Evolutionary conservation across 1,284 basidiomycete genomes (phyloP), one percentile per base, ranked within the genome.

Genomic region (Cerioporus squamosus): DNA sequence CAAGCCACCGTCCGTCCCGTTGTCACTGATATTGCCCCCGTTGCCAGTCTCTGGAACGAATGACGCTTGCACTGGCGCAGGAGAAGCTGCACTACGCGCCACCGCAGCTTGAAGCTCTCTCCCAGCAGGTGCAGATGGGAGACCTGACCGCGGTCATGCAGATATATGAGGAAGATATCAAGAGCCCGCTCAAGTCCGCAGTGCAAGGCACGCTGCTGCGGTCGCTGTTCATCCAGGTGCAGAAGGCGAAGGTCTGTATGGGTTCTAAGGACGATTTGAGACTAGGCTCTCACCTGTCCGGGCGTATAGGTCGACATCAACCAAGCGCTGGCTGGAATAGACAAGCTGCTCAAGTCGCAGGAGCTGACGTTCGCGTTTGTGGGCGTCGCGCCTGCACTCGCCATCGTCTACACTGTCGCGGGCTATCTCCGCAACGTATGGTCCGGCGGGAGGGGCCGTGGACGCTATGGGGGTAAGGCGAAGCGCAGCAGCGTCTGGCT

Each of bases 331-430:
- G 77, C 86, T 53, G 88, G 93, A 51, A 91, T 98, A 64, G 97
- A 99, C 75, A 94, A 91, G 70, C 81, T 99, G 51, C 86, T 99
- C 62, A 93, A 91, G 67, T 95, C 93, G 2, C 97, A 99, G 75
- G 94, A 98, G 73, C 81, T 99, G 31, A 97, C 97, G 1, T 98
- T 99, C 68, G 97, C 93, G 1, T 98, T 98, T 64, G 95, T 98
- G 57, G 97, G 97, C 64, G 91, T 99, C 14, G 96, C 97, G 0
- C 96, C 96, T 1, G 90, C 93, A 0, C 77, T 98, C 18, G 86
- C 89, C 2, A 80, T 98, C 44, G 82, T 96, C 3, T 96, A 96
- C 67, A 79, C 89, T 1, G 64, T 84, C 8, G 80, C 81, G 10
- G 83, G 83, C 5, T 87, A 83, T 72, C 40, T 89, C 10, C 70